Evolutionary conservation across 2,329 filamentous ascomycete genomes (phyloP), one percentile per base, ranked within the genome.

Genomic region (Alternaria triticina): DNA sequence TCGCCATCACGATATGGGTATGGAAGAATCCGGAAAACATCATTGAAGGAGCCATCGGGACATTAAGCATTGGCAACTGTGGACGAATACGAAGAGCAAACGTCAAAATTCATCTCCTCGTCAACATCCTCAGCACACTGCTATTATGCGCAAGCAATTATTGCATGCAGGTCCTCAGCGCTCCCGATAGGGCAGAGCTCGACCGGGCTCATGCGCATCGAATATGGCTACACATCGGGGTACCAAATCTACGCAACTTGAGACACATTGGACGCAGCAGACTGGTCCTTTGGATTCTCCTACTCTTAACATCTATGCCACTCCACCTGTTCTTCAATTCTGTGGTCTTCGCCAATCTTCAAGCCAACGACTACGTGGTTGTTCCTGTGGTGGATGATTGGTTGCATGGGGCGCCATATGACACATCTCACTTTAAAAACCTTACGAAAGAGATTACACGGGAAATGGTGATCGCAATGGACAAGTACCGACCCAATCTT

Each of bases 91-190:
- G 36, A 40, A 40, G n/a, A 40, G 6, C 11, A 0, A 46, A 46
- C 50, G 33, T 54, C 12, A 28, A 12, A 20, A 36, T 83, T 1
- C 85, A 87, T 71, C 67, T 86, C 13, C 52, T 80, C 1, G 82
- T 87, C 66, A 87, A 87, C 71, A 63, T 78, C 1, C 70, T 85
- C 20, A 81, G 81, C 33, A 76, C 74, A 1, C 45, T 74, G 10
- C 54, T 77, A 1, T 63, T 76, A 3, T 62, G 59, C 8, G 69
- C 68, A 6, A 74, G 70, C 58, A 77, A 73, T 44, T 75, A 73
- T 46, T 67, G 68, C 23, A 76, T 77, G 73, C 73, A 77, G 45
- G 69, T 71, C 5, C 54, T 77, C 9, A 62, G 59, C 30, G 66
- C 73, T 2, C 74, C 73, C 1, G 71, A 59, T 22, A 58, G 73